Percentiles rank a stretch among this genome's conserved stretches.
Evolutionary conservation across 75 land plant species (phyloP).

Genomic region (Cunninghamia lanceolata): DNA sequence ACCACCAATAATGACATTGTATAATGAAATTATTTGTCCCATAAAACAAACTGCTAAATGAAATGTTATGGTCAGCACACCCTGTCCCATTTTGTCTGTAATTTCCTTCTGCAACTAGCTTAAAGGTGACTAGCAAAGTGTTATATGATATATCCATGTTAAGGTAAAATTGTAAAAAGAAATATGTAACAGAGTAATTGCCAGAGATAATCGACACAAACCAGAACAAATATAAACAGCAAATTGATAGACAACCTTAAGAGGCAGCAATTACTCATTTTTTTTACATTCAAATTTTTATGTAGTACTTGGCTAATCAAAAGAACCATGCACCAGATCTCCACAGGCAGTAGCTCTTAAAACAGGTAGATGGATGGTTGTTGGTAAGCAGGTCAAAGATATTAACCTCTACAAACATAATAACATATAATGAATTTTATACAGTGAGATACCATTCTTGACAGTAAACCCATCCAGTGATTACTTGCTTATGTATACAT

Average conservation of each 20-base stretch:
- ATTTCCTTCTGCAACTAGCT: background rate
- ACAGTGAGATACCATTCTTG: background rate
- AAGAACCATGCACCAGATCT: background rate
- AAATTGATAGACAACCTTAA: background rate
- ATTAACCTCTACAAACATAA: background rate
- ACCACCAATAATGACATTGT: background rate
- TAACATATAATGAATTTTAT: background rate
- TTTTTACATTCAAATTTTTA: background rate
- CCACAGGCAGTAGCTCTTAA: background rate
- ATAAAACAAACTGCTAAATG: background rate
- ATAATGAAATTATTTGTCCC: background rate
- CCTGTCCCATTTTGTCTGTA: background rate
- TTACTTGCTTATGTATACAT: constrained; percentile 12
- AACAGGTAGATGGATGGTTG: background rate
- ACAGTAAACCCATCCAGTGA: constrained; percentile 6
- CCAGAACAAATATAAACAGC: background rate
- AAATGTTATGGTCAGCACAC: background rate
- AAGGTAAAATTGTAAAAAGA: background rate
- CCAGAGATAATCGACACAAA: background rate
- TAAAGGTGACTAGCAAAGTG: background rate
- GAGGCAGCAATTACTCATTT: background rate
- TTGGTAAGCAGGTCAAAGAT: background rate
- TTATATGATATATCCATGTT: background rate
- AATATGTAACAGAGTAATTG: background rate
- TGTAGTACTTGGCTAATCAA: background rate